Evolutionary conservation across 768 basidiomycete genomes (phyloP), one percentile per base, ranked within the genome.

Genomic region (Mycena polygramma): DNA sequence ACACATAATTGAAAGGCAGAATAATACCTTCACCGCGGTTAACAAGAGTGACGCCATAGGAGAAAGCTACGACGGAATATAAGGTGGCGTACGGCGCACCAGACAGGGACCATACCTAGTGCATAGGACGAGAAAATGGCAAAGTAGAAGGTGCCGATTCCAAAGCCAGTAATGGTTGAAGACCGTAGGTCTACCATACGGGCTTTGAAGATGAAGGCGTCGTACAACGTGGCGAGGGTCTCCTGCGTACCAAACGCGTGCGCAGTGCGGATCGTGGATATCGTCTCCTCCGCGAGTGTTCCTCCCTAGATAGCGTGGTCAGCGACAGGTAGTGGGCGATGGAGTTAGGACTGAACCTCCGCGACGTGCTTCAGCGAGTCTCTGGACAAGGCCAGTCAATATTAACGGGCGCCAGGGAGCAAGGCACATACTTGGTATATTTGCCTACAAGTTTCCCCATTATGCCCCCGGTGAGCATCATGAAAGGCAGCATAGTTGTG

Each of bases 241-340:
- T 78, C 81, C 79, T 96, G 94, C 0, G 91, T 92, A 46, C 94
- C 95, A 75, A 99, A 99, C 0, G 97, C 96, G 68, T 97, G 94
- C 7, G 94, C 90, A 1, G 95, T 96, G 26, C 96, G 91, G 68
- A 98, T 84, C 46, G 93, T 92, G 0, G 94, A 92, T 65, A 98
- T 93, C 69, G 95, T 95, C 79, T 98, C 97, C 80, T 98, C 97
- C 0, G 96, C 96, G 19, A 97, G 79, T 5, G 89, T 91, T 36
- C 96, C 96, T 17, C 91, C 91, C 22, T 90, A 87, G 1, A 54
- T 7, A 10, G 17, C 19, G 22, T 2, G 13, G 24, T 13, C 5
- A 14, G n/a, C 2, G 17, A 45, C 3, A 39, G 10, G 39, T 30
- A 30, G 30, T 30, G 6, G 30, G 3, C 3, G 30, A 30, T 30